A percentile compares a stretch with the other conserved stretches of the same genome.
phyloP scores from a whole-genome alignment of 352 stramenopile genomes.

The Peronospora farinosa region DNA sequence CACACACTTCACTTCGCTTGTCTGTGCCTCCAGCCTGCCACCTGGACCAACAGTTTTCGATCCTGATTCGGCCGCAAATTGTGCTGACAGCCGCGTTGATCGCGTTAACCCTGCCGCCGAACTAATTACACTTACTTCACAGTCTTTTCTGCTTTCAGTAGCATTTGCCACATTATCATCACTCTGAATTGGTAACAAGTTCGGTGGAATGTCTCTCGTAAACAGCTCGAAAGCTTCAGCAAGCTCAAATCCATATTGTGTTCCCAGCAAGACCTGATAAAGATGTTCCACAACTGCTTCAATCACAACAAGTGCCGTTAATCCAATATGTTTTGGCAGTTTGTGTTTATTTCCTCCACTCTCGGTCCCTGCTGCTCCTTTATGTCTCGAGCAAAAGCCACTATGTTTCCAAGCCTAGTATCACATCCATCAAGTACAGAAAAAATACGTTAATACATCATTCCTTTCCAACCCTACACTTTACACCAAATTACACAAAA shows the following conservation, averaged over 20 bases:
- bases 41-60: slow-evolving; percentile 23
- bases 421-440: slow-evolving; percentile 5
- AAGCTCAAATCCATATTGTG: slow-evolving; percentile 67
- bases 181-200: slow-evolving; percentile 37
- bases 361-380: slow-evolving; percentile 42
- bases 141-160: slow-evolving; percentile 2
- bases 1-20: slow-evolving; percentile 22
- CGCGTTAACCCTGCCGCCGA: slow-evolving; percentile 6
- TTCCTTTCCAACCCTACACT: slow-evolving; percentile 19
- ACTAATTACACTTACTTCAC: slow-evolving; percentile 1
- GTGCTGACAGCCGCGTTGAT: slow-evolving; percentile 14
- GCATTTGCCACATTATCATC: slow-evolving; percentile 31
- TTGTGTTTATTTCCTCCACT: slow-evolving; percentile 39
- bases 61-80: slow-evolving; percentile 18
- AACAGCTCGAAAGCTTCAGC: slow-evolving; percentile 67
- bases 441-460: slow-evolving; percentile 2
- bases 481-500: no score
- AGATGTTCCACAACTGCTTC: slow-evolving; percentile 73
- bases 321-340: slow-evolving; percentile 54
- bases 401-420: slow-evolving; percentile 64
- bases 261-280: slow-evolving; percentile 57
- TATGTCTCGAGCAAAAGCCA: slow-evolving; percentile 76
- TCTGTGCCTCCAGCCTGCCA: slow-evolving; percentile 16
- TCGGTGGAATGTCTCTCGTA: slow-evolving; percentile 44
- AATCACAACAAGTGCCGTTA: slow-evolving; percentile 55